Evolutionary conservation across 2,329 filamentous ascomycete species (phyloP).

Genomic region (Alternaria triticina): DNA sequence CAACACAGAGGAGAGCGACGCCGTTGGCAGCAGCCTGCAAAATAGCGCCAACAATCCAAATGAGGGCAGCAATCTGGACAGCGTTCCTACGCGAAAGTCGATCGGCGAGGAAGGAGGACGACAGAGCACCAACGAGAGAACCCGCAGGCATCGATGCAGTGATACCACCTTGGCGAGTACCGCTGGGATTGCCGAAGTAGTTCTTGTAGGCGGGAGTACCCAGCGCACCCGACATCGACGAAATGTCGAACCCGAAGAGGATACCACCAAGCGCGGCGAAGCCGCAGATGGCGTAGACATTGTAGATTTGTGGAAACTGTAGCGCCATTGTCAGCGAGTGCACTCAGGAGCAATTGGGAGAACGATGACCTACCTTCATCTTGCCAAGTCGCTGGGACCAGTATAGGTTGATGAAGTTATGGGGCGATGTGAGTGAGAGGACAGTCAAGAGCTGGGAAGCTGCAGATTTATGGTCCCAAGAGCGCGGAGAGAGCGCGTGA

Average conservation of each 20-base stretch:
- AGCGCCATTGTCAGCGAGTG: background rate
- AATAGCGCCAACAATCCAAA: slow-evolving; percentile 57
- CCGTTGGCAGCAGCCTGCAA: slow-evolving; percentile 49
- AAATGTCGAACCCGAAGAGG: slow-evolving; percentile 51
- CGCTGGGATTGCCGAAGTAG: slow-evolving; percentile 47
- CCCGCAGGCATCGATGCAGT: slow-evolving; percentile 58
- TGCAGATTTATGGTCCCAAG: slow-evolving; percentile 14
- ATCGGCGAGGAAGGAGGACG: slow-evolving; percentile 56
- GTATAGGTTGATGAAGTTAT: slow-evolving; percentile 13
- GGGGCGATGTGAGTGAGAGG: slow-evolving; percentile 1
- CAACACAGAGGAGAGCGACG: slow-evolving; percentile 52
- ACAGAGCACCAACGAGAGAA: slow-evolving; percentile 55
- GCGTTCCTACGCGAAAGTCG: slow-evolving; percentile 52
- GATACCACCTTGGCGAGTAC: slow-evolving; percentile 51
- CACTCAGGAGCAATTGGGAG: background rate
- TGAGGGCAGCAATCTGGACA: slow-evolving; percentile 52
- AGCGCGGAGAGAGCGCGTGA: slow-evolving; percentile 25
- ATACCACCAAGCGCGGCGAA: slow-evolving; percentile 65
- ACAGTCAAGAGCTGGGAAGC: background rate
- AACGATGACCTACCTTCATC: slow-evolving; percentile 35
- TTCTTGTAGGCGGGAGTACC: slow-evolving; percentile 47
- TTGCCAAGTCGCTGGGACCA: slow-evolving; percentile 24
- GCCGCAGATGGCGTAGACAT: slow-evolving; percentile 53
- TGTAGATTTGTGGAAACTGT: slow-evolving; percentile 53
- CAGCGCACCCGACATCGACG: slow-evolving; percentile 48